phyloP scores from a whole-genome alignment of 2,329 filamentous ascomycete species.

The Fusarium sambucinum region DNA sequence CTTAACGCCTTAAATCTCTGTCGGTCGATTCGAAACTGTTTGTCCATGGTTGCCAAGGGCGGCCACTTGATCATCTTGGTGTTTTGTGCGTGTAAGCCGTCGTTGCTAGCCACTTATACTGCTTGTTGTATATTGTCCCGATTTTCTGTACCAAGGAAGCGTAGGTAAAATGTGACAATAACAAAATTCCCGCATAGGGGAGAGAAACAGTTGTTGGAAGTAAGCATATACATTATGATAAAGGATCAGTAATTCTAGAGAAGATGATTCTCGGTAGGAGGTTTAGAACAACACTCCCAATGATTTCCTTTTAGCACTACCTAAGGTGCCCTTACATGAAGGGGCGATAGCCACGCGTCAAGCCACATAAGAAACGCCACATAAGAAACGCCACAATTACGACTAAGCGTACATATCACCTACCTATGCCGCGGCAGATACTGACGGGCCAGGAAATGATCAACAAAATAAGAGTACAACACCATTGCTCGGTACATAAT shows the following conservation, averaged over 20 bases:
- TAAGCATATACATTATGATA: neutral
- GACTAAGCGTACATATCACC: neutral
- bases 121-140: constrained; percentile 11
- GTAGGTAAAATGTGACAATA: neutral
- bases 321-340: neutral
- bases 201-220: constrained; percentile 1
- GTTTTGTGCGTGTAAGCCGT: constrained; percentile 8
- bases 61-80: constrained; percentile 10
- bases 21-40: constrained; percentile 7
- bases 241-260: neutral
- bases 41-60: constrained; percentile 16
- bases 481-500: constrained; percentile 14
- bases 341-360: constrained; percentile 39
- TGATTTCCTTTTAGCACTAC: neutral
- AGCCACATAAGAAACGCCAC: too few species aligned
- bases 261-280: constrained; percentile 2
- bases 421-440: neutral
- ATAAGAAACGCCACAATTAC: constrained; percentile 23
- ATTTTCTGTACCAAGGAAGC: neutral
- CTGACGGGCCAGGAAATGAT: constrained; percentile 26
- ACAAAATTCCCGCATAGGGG: neutral
- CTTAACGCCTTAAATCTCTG: neutral
- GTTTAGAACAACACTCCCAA: neutral
- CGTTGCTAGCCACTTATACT: constrained; percentile 11
- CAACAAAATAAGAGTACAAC: constrained; percentile 26